Base-by-base conservation (phyloP, 257 asterid species). In the Lycium ferocissimum region DNA sequence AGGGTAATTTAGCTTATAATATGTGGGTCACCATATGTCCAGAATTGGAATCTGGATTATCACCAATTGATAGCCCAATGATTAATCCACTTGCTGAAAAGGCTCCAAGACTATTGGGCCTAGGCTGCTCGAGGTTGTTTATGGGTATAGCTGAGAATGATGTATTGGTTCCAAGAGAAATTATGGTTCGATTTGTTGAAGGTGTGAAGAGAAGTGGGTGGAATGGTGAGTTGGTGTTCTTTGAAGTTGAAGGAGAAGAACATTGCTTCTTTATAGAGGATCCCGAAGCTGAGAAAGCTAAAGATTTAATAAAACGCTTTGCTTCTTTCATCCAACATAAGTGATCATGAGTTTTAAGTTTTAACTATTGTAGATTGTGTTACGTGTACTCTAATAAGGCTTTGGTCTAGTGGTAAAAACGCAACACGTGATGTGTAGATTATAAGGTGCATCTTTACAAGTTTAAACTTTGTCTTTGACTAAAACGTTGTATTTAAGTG, bases 121-220 rank as follows among this genome's bases (percentile, higher is more conserved):
- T 70, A 9, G 82, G 85, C 4, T 69, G 81, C 49, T 83, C 85
- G 26, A 58, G 18, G 70, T 22, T 70, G 58, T 59, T 83, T 83
- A 17, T 90, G 89, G 45, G 20, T 47, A 38, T 35, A 62, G 53
- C 88, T 59, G 90, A 82, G 85, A 85, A 83, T 82, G 93, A 89
- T 83, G 10, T 0, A 9, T 61, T 90, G 70, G 10, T 43, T 71
- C 79, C 79, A 8, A 51, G 53, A 45, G 85, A 59, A 18, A 83
- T 84, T 4, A 87, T 69, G 37, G 18, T 85, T 7, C 65, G 58
- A 22, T 93, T 88, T 49, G 92, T 80, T 9, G 91, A 90, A 61
- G 80, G 84, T 9, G 85, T 93, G 88, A 90, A 88, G 87, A 82
- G 81, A 81, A 92, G 94, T 70, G 97, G 89, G 2, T 92, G 95